Conservation (phyloP, 768 basidiomycete genomes). For the Kwoniella pini region DNA sequence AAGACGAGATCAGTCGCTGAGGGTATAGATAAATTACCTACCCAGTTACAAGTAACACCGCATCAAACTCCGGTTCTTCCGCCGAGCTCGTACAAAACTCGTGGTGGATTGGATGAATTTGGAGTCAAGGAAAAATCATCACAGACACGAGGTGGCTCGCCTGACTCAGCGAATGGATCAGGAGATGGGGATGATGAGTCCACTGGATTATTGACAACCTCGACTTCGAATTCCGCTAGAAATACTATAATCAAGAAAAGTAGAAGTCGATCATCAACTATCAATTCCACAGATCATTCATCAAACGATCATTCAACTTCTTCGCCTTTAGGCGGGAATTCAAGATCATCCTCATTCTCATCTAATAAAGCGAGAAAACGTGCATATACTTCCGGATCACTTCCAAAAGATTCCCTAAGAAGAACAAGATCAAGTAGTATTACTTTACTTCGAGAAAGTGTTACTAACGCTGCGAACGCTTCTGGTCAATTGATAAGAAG, state of each 20-base stretch:
- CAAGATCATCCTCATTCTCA: slow-evolving; percentile 3
- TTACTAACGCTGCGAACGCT: slow-evolving; percentile 2
- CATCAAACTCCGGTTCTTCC: background rate
- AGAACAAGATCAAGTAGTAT: slow-evolving; percentile 24
- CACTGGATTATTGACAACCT: slow-evolving; percentile 10
- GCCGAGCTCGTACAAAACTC: slow-evolving; percentile 4
- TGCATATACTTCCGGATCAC: slow-evolving; percentile 2
- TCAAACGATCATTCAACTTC: background rate
- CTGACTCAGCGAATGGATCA: slow-evolving; percentile 5
- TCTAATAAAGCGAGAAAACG: background rate
- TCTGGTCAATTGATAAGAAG: slow-evolving; percentile 15
- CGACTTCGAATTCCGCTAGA: slow-evolving; percentile 4
- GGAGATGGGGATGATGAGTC: slow-evolving; percentile 14
- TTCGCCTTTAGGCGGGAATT: background rate
- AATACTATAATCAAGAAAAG: background rate
- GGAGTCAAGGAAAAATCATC: slow-evolving; percentile 4
- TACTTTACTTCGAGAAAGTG: slow-evolving; percentile 13
- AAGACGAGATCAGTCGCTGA: slow-evolving; percentile 9
- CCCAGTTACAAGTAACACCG: background rate
- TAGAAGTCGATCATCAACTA: background rate
- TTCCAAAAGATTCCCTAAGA: background rate
- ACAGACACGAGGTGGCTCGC: background rate
- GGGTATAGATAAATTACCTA: slow-evolving; percentile 4
- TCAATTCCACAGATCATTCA: background rate
- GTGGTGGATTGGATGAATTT: slow-evolving; percentile 4